A percentile compares a stretch with the other conserved stretches of the same genome.
Evolutionary conservation across 2,329 filamentous ascomycete genomes (phyloP).

Genomic region (Orbilia ellipsospora): DNA sequence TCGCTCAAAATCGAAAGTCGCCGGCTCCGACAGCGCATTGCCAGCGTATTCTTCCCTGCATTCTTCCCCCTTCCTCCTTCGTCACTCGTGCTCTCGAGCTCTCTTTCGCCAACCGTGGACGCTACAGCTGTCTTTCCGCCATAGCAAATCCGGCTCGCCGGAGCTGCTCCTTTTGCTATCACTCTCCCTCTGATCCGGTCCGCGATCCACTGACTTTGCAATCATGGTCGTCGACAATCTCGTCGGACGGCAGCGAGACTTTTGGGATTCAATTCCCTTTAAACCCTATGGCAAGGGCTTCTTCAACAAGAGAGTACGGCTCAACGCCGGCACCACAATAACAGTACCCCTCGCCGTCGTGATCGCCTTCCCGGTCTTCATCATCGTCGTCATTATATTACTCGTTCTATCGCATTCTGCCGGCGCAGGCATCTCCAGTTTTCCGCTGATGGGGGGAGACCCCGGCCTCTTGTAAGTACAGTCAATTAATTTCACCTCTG

Average conservation of each 20-base stretch:
- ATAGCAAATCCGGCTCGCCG: constrained; percentile 54
- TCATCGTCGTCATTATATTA: constrained; percentile 88
- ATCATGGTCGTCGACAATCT: constrained; percentile 50
- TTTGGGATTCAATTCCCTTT: constrained; percentile 65
- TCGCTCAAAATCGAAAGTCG: neutral
- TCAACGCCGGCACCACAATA: constrained; percentile 90
- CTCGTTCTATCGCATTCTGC: constrained; percentile 89
- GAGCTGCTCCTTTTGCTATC: constrained; percentile 28
- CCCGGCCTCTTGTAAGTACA: constrained; percentile 45
- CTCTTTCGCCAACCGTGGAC: constrained; percentile 44
- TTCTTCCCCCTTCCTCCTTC: neutral
- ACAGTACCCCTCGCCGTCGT: constrained; percentile 93
- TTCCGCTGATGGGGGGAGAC: constrained; percentile 29
- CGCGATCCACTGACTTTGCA: constrained; percentile 34
- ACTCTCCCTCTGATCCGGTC: constrained; percentile 20
- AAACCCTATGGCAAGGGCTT: constrained; percentile 65
- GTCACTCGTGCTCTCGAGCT: constrained; percentile 19
- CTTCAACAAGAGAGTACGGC: constrained; percentile 83
- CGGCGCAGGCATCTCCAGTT: constrained; percentile 72
- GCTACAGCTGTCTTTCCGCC: constrained; percentile 37
- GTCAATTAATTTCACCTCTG: constrained; percentile 51
- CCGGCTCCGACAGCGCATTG: constrained; percentile 2
- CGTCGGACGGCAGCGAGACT: constrained; percentile 61
- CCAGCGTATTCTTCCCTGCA: constrained; percentile 7
- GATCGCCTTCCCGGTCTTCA: constrained; percentile 88